Conservation (phyloP, 352 stramenopile genomes). For the Globisporangium sylvaticum region DNA sequence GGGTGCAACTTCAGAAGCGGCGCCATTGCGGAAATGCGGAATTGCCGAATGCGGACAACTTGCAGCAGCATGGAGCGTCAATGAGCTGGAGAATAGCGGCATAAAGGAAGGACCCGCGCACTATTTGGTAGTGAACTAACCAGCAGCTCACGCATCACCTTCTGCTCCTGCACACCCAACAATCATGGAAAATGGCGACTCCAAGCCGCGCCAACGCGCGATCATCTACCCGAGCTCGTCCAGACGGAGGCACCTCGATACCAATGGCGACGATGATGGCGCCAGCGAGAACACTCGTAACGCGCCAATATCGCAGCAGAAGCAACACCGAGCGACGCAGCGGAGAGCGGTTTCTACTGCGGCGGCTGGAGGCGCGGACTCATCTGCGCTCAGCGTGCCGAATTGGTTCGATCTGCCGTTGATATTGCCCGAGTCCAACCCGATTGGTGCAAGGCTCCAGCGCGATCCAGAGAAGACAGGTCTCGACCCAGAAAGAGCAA, state of each 20-base stretch:
- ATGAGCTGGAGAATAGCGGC: not conserved
- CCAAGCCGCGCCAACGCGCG: conserved; percentile 21
- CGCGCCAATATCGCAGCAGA: not conserved
- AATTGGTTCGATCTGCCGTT: conserved; percentile 69
- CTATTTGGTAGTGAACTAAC: not conserved
- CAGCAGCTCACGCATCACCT: not conserved
- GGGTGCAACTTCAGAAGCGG: conserved; percentile 2
- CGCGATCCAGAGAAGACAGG: conserved; percentile 15
- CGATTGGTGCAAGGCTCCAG: conserved; percentile 38
- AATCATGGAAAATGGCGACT: conserved; percentile 7
- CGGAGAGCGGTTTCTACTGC: not conserved
- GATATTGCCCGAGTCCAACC: conserved; percentile 40
- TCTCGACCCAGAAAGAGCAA: not conserved
- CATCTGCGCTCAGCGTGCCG: conserved; percentile 21
- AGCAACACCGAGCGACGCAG: conserved; percentile 5
- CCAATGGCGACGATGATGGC: not conserved
- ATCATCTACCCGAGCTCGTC: conserved; percentile 30
- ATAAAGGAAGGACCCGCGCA: not conserved
- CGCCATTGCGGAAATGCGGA: not conserved
- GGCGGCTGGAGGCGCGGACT: not conserved
- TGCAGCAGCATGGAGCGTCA: not conserved
- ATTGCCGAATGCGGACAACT: not conserved
- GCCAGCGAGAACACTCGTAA: not conserved
- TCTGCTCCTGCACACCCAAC: not conserved
- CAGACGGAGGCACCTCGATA: conserved; percentile 6